Conservation (phyloP, 345 rosid genomes). For the Rhizophora mangle region DNA sequence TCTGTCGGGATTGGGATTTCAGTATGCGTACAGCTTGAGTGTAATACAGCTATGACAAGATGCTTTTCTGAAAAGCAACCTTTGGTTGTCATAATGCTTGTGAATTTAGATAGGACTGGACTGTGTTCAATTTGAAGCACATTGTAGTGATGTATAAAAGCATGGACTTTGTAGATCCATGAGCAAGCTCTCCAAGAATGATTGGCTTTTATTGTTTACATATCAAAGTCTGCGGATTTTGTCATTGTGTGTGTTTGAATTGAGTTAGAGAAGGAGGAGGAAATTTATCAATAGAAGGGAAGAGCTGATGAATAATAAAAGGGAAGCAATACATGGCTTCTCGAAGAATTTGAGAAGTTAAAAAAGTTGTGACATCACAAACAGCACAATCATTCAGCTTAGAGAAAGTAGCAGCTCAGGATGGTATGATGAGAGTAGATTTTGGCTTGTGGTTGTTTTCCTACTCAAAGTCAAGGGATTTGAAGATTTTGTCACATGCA, state of each 20-base stretch:
- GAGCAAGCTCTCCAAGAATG: neutral
- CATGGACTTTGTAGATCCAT: neutral
- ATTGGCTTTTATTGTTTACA: neutral
- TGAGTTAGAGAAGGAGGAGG: neutral
- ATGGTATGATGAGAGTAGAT: no score
- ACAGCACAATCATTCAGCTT: neutral
- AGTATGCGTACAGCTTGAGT: constrained; percentile 23
- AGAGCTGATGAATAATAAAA: neutral
- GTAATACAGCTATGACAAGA: constrained; percentile 2
- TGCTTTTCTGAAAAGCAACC: constrained; percentile 8
- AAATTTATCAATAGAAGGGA: neutral
- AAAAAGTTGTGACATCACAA: neutral
- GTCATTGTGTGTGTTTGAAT: neutral
- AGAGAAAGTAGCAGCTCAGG: neutral
- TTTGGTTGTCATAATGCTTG: constrained; percentile 8
- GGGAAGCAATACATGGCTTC: neutral
- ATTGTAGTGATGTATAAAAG: neutral
- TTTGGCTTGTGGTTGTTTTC: neutral
- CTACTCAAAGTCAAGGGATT: neutral
- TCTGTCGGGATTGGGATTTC: constrained; percentile 12
- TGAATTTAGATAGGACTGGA: neutral
- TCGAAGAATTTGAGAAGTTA: neutral
- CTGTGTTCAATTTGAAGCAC: constrained; percentile 7
- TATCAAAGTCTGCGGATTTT: neutral
- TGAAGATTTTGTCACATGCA: no score